Evolutionary conservation across 108 stramenopile genomes (phyloP).

Genomic region (Nannochloropsis oceanica): DNA sequence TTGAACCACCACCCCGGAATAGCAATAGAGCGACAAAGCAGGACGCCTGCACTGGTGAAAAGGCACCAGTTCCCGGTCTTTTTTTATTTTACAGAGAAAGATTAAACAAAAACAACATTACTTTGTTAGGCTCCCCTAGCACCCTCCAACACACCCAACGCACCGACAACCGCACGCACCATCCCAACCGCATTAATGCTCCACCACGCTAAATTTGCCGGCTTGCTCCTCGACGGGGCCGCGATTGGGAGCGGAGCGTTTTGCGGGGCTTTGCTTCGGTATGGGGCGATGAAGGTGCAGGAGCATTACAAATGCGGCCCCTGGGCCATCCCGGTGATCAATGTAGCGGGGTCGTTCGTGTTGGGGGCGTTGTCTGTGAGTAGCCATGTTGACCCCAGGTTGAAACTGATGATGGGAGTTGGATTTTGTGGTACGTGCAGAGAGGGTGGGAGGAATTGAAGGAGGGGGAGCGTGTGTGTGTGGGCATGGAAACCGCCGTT

Average conservation of each 20-base stretch:
- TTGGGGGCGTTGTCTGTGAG: neutral
- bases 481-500: neutral
- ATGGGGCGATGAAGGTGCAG: neutral
- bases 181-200: neutral
- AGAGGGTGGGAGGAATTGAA: neutral
- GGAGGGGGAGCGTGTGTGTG: neutral
- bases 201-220: neutral
- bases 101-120: too few species aligned
- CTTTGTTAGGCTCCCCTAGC: too few species aligned
- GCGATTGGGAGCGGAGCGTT: neutral
- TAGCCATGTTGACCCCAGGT: neutral
- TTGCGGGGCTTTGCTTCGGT: neutral
- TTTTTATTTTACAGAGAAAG: too few species aligned
- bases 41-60: too few species aligned
- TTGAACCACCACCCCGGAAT: too few species aligned
- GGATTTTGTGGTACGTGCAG: neutral
- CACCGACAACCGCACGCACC: too few species aligned
- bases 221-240: neutral
- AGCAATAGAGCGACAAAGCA: too few species aligned
- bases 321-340: neutral
- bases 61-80: too few species aligned
- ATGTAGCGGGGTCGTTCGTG: neutral
- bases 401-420: neutral
- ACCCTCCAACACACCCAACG: too few species aligned
- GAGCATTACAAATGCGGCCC: neutral